Evolutionary conservation across 1,284 basidiomycete genomes (phyloP), one percentile per base, ranked within the genome.

Genomic region (Phylloboletellus chloephorus): DNA sequence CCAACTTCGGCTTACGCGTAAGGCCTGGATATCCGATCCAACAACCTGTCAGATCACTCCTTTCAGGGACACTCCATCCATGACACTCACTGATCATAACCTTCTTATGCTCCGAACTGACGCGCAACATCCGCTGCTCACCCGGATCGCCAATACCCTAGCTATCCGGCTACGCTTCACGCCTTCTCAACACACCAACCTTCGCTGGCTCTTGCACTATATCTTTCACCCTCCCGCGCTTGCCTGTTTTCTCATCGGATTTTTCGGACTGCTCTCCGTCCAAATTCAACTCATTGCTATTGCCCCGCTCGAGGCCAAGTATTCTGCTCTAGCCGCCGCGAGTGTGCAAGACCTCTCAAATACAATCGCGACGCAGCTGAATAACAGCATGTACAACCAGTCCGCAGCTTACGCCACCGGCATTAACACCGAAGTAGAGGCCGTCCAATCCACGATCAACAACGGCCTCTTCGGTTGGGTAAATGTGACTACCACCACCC

Each of bases 401-500:
- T 91, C 87, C 7, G 56, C 75, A 5, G 60, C 73, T 2, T 98
- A 93, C 52, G 90, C 93, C 2, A 69, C 67, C 15, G 71, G 72
- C 22, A 74, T 92, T 55, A 98, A 98, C 57, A 52, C 53, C 5
- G 81, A 79, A 19, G 79, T 96, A 21, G 69, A 76, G 30, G 53
- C 54, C 19, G 73, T 89, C 37, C 85, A 97, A 63, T 68, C 69
- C 25, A 74, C 78, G 9, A 79, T 98, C 62, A 91, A 98, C 62
- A 66, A 87, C 25, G 85, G 88, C 12, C 64, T 97, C 31, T 95
- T 98, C 48, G 86, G 88, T 12, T 98, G 93, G 94, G 82, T 98
- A 37, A 91, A 96, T 56, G 76, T 72, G n/a, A 96, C 94, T 1
- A 94, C 91, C 0, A 78, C 78, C 4, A 83, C 83, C 5, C 77